A percentile compares a stretch with the other conserved stretches of the same genome.
phyloP scores from a whole-genome alignment of 345 rosid genomes.

The Schrenkiella parvula region DNA sequence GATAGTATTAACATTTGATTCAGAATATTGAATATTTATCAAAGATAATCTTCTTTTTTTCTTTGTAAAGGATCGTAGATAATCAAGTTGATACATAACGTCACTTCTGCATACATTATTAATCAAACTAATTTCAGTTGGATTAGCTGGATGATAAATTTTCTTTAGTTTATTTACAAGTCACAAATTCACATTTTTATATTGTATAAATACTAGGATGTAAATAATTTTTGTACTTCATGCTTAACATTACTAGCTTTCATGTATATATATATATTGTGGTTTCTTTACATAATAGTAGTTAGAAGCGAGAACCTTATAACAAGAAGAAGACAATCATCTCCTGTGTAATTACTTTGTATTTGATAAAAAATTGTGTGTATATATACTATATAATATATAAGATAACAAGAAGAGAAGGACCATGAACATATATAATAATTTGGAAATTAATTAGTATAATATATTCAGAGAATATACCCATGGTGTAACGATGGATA shows the following conservation, averaged over 20 bases:
- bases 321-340: neutral
- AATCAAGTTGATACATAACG: slow-evolving; percentile 7
- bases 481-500: slow-evolving; percentile 6
- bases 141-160: neutral
- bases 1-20: neutral
- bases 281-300: neutral
- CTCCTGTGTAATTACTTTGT: neutral
- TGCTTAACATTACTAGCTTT: too few relatives aligned
- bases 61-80: too few relatives aligned
- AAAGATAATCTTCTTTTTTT: too few relatives aligned
- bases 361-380: neutral
- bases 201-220: too few relatives aligned
- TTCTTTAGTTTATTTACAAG: neutral
- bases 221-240: too few relatives aligned
- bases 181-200: neutral
- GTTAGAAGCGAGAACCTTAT: neutral
- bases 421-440: neutral
- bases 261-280: neutral
- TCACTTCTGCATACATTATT: neutral
- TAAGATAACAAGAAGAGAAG: neutral
- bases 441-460: neutral
- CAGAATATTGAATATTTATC: neutral
- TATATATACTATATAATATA: neutral
- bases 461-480: slow-evolving; percentile 2
- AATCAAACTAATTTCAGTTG: slow-evolving; percentile 1